phyloP scores from a whole-genome alignment of 768 basidiomycete genomes.

The Kwoniella bestiolae region DNA sequence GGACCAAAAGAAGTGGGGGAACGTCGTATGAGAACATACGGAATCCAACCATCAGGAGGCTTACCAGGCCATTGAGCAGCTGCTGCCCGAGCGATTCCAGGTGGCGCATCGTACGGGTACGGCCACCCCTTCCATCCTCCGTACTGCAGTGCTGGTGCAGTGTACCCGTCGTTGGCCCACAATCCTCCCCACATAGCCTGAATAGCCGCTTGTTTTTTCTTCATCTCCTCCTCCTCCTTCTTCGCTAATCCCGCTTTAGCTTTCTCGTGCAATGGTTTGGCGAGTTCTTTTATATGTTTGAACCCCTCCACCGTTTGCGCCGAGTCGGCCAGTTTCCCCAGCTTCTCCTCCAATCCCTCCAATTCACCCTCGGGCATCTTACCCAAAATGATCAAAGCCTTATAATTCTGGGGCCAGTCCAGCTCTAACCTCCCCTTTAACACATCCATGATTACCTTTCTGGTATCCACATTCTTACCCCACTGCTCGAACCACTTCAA shows the following conservation, averaged over 20 bases:
- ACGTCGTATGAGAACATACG: slow-evolving; percentile 38
- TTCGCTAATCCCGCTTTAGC: slow-evolving; percentile 40
- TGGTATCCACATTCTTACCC: slow-evolving; percentile 41
- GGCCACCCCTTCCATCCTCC: slow-evolving; percentile 44
- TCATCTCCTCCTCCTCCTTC: slow-evolving; percentile 42
- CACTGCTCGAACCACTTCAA: slow-evolving; percentile 33
- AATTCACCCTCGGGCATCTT: slow-evolving; percentile 32
- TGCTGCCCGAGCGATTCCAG: slow-evolving; percentile 33
- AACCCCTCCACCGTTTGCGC: slow-evolving; percentile 30
- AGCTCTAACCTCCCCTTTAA: slow-evolving; percentile 43
- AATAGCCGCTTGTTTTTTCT: slow-evolving; percentile 47
- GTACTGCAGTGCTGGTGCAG: slow-evolving; percentile 9
- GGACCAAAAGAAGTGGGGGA: slow-evolving; percentile 21
- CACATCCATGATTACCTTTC: slow-evolving; percentile 46
- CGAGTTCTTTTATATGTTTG: slow-evolving; percentile 36
- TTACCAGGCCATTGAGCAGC: slow-evolving; percentile 37
- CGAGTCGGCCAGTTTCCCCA: slow-evolving; percentile 32
- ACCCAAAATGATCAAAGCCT: slow-evolving; percentile 41
- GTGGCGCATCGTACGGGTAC: slow-evolving; percentile 37
- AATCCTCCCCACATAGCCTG: slow-evolving; percentile 53
- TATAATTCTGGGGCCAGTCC: slow-evolving; percentile 51
- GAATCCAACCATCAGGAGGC: slow-evolving; percentile 47
- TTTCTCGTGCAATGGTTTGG: slow-evolving; percentile 35
- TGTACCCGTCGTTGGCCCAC: slow-evolving; percentile 41
- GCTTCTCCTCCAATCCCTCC: slow-evolving; percentile 25